Evolutionary conservation across 2,329 filamentous ascomycete genomes (phyloP), one percentile per base, ranked within the genome.

Genomic region (Fusarium oxysporum): DNA sequence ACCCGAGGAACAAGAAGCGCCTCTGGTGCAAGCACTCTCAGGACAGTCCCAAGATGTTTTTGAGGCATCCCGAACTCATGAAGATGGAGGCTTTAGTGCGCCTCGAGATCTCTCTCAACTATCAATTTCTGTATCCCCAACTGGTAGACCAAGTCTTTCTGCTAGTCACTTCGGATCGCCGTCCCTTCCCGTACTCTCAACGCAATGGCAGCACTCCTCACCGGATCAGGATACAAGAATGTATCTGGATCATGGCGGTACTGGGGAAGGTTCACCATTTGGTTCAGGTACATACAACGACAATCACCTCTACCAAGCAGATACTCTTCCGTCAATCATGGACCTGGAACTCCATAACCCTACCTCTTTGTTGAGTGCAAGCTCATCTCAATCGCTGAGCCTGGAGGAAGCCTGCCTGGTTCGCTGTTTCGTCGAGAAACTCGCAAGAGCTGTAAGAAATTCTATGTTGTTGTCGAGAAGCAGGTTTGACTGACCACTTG

Each of bases 151-250:
- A 12, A 17, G 5, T 8, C 0, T 6, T 12, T 0, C 14, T 32
- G 5, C 13, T 4, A 12, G 12, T 1, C 13, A 32, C 0, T n/a
- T 30, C 16, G 28, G 6, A 6, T 0, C 9, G 0, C 2, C 6
- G 5, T 6, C 19, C 0, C 0, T 32, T 4, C 13, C 28, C 12
- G 28, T 4, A 0, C n/a, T 32, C 0, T n/a, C 45, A 6, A 11
- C 28, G 0, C 45, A n/a, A 17, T 32, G 45, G 28, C 28, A n/a
- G 13, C 21, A 32, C 21, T 12, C 45, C 0, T 48, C 28, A 32
- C 45, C 28, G 0, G 13, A 12, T n/a, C 0, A 48, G 3, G 21
- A 8, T 3, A 5, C 9, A 17, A 21, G 13, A 4, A 48, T 17
- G 19, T 12, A 48, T n/a, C 28, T 28, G 28, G 8, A 28, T 28